Evolutionary conservation across 768 basidiomycete genomes (phyloP), one percentile per base, ranked within the genome.

Genomic region (Serendipita sp.): DNA sequence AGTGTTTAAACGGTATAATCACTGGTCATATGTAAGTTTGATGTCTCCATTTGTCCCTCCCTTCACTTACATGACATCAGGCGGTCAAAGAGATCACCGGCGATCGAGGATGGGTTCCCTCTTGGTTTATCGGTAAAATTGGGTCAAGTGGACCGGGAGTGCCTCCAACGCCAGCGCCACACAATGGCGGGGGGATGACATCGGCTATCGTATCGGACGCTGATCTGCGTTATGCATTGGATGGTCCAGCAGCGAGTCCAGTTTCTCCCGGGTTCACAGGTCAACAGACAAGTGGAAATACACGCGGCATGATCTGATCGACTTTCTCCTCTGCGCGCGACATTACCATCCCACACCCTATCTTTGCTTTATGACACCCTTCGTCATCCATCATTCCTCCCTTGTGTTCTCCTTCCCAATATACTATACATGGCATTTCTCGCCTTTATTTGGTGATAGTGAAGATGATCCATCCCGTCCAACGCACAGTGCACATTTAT

Each of bases 1-100:
- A 68, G 94, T 99, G 46, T 96, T 97, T 77, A 98, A 98, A 78
- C 82, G 94, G 68, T 98, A 98, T 73, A 96, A 95, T 67, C 93
- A 97, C 75, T 97, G 94, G 92, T 91, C 89, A 74, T 93, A 92
- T 75, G 89, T 90, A 71, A 64, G 81, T 73, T 66, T 75, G 63
- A 32, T 65, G 63, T 65, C 58, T 67, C 52, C 44, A 18, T 48
- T 13, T 45, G 36, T 47, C 44, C 41, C 41, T 41, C 7, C 44
- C 48, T 63, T 35, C 68, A 35, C 68, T 65, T 16, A 46, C 58
- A 52, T 47, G 41, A 41, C 65, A 58, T 18, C 69, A 91, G 89
- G 91, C 91, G 68, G 91, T 97, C 71, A 93, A 94, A 74, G 90
- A 96, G 71, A 86, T 89, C 13, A 85, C 85, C 23, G 95, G 95